Percentiles rank a stretch among this genome's conserved stretches.
phyloP scores from a whole-genome alignment of 2,329 filamentous ascomycete genomes.

The Pseudocercospora ulei region DNA sequence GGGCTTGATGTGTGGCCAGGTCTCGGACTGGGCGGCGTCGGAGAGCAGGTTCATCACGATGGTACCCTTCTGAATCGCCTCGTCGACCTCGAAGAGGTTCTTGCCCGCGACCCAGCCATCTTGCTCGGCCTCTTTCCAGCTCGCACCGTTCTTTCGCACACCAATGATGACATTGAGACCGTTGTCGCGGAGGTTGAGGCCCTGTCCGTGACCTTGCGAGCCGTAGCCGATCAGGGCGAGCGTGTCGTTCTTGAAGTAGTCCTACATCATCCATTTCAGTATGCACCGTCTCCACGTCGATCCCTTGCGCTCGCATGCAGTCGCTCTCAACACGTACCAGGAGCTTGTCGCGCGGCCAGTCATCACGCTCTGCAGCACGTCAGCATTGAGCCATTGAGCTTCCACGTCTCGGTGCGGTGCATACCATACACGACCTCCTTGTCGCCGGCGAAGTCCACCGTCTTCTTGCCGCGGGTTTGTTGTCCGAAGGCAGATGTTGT shows the following conservation, averaged over 20 bases:
- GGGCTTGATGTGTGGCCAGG: conserved; percentile 96
- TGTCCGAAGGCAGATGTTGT: conserved; percentile 41
- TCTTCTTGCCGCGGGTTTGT: conserved; percentile 85
- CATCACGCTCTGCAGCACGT: conserved; percentile 65
- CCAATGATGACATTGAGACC: conserved; percentile 98
- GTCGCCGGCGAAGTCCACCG: conserved; percentile 92
- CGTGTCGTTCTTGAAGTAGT: conserved; percentile 99
- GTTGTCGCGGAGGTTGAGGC: conserved; percentile 99
- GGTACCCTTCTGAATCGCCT: conserved; percentile 86
- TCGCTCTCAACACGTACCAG: conserved; percentile 51
- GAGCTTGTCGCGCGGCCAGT: conserved; percentile 98
- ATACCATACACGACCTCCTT: conserved; percentile 91
- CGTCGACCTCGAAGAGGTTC: conserved; percentile 97
- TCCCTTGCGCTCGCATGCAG: conserved; percentile 8
- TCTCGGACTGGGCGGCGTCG: conserved; percentile 97
- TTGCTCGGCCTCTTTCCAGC: conserved; percentile 93
- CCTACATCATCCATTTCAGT: conserved; percentile 46
- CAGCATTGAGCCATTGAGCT: conserved; percentile 14
- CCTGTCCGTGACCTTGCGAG: conserved; percentile 96
- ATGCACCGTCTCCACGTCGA: not conserved
- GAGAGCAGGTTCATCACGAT: conserved; percentile 99
- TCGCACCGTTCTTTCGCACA: conserved; percentile 95
- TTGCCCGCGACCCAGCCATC: conserved; percentile 97
- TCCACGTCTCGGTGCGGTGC: conserved; percentile 25
- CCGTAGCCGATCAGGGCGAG: conserved; percentile 98